Evolutionary conservation across 345 rosid species (phyloP), one percentile per base, ranked within the genome.

Genomic region (Eucalyptus fibrosa): DNA sequence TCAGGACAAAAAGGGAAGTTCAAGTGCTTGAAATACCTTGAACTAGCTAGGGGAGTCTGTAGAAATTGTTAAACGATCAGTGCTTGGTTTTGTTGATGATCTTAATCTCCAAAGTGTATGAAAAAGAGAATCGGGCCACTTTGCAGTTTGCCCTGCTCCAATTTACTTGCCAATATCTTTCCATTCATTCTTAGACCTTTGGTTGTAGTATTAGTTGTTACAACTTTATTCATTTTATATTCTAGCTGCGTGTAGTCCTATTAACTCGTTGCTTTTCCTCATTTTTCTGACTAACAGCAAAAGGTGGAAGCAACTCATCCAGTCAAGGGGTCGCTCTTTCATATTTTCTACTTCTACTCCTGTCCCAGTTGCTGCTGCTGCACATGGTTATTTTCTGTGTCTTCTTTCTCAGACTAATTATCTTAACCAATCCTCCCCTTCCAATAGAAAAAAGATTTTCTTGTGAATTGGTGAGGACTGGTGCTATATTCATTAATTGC

Each of bases 221-320:
- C 82, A 17, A 72, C 24, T 72, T 77, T 21, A 6, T 37, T 77
- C 2, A 40, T 44, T 77, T 37, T 77, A 77, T 85, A 44, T 85
- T 26, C 30, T 40, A 6, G 30, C 26, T 56, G 56, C 3, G 4
- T 42, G 19, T 47, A 13, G 44, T 37, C 42, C 11, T 60, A 30
- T 86, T 86, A 88, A 47, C 50, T 21, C 4, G 7, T 44, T 53
- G 77, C 32, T 53, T 65, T 49, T 28, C 34, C 87, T 87, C 50
- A 30, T 67, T 40, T 89, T 62, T 47, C 12, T 56, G 59, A 16
- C 92, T 89, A 92, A 87, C 97, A 97, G 98, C 93, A 94, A 95
- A 94, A 97, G 89, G 42, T 97, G 96, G 99, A 97, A 97, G 95
- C 95, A 96, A 91, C 95, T 97, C 92, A 93, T 97, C 90, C 97